Evolutionary conservation across 371 early-diverging fungal species (phyloP).

Genomic region (Blyttiomyces sp.): DNA sequence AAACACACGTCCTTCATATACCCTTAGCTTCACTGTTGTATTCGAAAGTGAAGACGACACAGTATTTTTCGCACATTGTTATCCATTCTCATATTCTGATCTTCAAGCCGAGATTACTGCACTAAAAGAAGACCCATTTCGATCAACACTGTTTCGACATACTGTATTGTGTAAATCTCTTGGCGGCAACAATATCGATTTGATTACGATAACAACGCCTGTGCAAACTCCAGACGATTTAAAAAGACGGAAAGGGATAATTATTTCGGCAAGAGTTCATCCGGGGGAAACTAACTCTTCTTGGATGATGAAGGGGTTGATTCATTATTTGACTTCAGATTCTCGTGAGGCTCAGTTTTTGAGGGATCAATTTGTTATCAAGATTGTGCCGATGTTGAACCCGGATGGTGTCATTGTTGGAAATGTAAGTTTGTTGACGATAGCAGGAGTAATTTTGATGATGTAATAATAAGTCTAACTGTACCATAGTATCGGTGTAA

Average conservation of each 20-base stretch:
- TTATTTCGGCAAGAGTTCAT: conserved; percentile 36
- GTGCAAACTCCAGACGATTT: conserved; percentile 9
- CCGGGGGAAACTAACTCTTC: conserved; percentile 47
- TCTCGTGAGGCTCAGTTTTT: conserved; percentile 22
- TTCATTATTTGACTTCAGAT: conserved; percentile 33
- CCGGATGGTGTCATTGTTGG: conserved; percentile 39
- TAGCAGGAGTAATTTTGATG: too few species aligned
- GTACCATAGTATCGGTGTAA: conserved; percentile 46
- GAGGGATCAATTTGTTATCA: conserved; percentile 39
- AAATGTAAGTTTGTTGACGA: too few species aligned
- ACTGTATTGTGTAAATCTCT: conserved; percentile 28
- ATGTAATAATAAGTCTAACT: too few species aligned
- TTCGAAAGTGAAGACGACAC: conserved; percentile 28
- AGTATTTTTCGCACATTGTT: conserved; percentile 43
- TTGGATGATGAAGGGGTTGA: conserved; percentile 45
- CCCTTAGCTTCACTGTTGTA: conserved; percentile 31
- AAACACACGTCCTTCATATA: conserved; percentile 8
- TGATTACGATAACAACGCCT: conserved; percentile 41
- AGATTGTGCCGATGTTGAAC: conserved; percentile 50
- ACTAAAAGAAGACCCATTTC: conserved; percentile 19
- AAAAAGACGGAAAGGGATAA: conserved; percentile 9
- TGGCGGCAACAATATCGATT: conserved; percentile 36
- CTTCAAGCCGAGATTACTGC: conserved; percentile 23
- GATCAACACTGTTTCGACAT: conserved; percentile 12
- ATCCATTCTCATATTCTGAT: conserved; percentile 47